Base-by-base conservation (phyloP, 495 filamentous ascomycete species). In the Talaromyces thailandensis region DNA sequence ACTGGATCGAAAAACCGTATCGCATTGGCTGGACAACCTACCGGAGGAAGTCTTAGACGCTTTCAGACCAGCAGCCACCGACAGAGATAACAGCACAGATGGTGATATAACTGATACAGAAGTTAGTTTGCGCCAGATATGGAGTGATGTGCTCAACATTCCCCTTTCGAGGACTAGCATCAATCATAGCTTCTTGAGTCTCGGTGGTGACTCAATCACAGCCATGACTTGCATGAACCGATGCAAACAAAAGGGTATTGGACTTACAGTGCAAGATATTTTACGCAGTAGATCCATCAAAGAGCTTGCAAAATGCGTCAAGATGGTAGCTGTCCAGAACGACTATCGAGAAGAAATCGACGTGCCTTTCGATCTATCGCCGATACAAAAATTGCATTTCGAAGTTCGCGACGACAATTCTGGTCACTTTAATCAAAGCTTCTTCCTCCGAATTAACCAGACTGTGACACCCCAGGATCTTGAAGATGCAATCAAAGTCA, bases 361-460 rank as follows among this genome's bases (percentile, higher is more conserved):
- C 25, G 77, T 82, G 55, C 71, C 71, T 31, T 91, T 90, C 64
- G 79, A 81, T 5, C 77, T 92, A 6, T 85, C 87, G 0, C 89
- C 89, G 0, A 89, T 91, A 70, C 88, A 92, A 67, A 76, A 80
- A 24, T 71, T 91, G 16, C 90, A 88, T 68, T 91, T 89, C 62
- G 77, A 86, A 43, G 68, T 78, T 25, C 74, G 75, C 0, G 69
- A 74, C 37, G 79, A 86, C 23, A 80, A 78, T 0, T 77, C 82
- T 63, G 85, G 84, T n/a, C 84, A 89, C 60, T 92, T 89, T 68
- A 90, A 91, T 67, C 87, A 88, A 65, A 88, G 88, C 59, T 77
- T 90, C 43, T 68, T 88, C 0, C 76, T 89, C 3, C 79, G 82
- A 3, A 61, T 91, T 14, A 84, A 77, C 53, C 76, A 75, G 62